phyloP scores from a whole-genome alignment of 2,329 filamentous ascomycete genomes.

The Colletotrichum lupini region DNA sequence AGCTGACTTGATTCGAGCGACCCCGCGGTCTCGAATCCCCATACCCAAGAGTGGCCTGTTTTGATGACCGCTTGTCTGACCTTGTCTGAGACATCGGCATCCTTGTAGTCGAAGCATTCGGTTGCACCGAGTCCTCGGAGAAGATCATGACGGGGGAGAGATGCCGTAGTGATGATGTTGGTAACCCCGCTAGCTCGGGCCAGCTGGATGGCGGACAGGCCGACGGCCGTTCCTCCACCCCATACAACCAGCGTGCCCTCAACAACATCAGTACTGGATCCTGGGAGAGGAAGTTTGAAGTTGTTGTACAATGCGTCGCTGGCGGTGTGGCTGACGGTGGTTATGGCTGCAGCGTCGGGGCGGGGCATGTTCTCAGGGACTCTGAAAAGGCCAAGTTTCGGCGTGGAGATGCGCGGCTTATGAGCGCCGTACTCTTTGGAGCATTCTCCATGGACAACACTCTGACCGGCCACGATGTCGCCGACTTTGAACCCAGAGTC shows the following conservation, averaged over 20 bases:
- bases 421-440: not conserved
- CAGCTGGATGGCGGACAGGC: not conserved
- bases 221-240: not conserved
- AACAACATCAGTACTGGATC: not conserved
- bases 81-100: not conserved
- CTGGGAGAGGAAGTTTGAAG: not conserved
- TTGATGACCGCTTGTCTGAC: not conserved
- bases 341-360: slow-evolving; percentile 5
- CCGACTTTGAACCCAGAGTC: not conserved
- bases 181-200: not conserved
- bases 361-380: not conserved
- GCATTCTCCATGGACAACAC: not conserved
- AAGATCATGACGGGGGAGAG: not conserved
- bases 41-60: not conserved
- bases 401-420: not conserved
- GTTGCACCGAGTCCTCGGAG: not conserved
- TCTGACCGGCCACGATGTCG: slow-evolving; percentile 2
- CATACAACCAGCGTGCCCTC: not conserved
- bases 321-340: not conserved
- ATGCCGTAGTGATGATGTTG: not conserved
- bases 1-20: not conserved
- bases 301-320: slow-evolving; percentile 11
- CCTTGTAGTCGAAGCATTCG: not conserved
- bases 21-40: not conserved
- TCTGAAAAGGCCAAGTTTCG: not conserved